These are phyloP conservation scores for Symbiodinium pilosum DNA, from an alignment of 73 alveolate species.

Conservation along the genomic window DNA sequence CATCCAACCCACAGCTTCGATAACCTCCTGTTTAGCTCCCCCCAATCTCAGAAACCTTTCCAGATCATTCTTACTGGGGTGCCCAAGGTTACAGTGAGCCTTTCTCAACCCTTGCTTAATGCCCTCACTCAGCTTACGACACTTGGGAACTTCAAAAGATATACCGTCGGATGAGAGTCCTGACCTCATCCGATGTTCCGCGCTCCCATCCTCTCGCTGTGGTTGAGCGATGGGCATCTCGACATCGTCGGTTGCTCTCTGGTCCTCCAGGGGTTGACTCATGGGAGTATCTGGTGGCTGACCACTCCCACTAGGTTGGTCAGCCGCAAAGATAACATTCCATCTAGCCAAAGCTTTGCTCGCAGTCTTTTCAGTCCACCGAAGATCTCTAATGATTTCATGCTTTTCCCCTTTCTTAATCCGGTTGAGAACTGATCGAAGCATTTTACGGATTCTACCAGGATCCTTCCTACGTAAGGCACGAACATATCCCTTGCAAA, in stretches of 20 bases:
- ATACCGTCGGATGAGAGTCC: not conserved
- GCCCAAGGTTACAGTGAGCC: not conserved
- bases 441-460: not conserved
- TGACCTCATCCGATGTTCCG: not conserved
- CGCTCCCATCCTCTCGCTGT: not conserved
- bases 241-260: not conserved
- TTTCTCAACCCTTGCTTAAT: not conserved
- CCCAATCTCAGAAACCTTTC: not conserved
- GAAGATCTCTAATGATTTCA: not conserved
- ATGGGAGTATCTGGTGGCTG: not conserved
- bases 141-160: not conserved
- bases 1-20: conserved; percentile 8
- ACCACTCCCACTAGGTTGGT: not conserved
- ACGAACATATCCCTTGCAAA: not conserved
- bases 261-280: not conserved
- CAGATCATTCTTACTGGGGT: not conserved
- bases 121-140: not conserved
- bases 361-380: not conserved
- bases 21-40: not conserved
- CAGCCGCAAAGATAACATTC: not conserved
- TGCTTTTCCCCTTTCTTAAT: not conserved
- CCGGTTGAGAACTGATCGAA: not conserved
- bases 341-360: no score
- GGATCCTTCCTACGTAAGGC: not conserved
- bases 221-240: not conserved